These are phyloP conservation scores for Penicillium parvum DNA, from an alignment of 495 filamentous ascomycete species.

Conservation along the genomic window DNA sequence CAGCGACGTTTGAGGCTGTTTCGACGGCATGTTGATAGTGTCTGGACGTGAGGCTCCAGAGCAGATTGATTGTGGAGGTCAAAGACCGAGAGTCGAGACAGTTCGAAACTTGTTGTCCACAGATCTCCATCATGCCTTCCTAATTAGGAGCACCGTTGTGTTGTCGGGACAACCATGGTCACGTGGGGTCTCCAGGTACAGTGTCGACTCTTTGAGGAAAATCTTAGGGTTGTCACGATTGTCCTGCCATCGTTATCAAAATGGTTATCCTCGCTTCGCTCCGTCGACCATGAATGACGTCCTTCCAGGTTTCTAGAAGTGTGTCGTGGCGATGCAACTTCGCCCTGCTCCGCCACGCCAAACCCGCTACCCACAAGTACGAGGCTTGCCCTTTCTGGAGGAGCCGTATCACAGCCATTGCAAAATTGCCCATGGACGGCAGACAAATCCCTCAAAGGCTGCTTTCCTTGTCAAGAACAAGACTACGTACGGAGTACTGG, in stretches of 20 bases:
- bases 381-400: not conserved
- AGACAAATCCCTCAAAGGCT: not conserved
- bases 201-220: no score
- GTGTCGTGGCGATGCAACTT: not conserved
- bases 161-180: slow-evolving; percentile 20
- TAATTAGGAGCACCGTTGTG: slow-evolving; percentile 4
- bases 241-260: no score
- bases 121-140: slow-evolving; percentile 16
- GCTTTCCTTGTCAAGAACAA: not conserved
- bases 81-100: slow-evolving; percentile 8
- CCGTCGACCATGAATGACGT: not conserved
- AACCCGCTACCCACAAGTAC: not conserved
- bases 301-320: not conserved
- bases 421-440: not conserved
- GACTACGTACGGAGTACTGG: not conserved
- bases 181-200: no score
- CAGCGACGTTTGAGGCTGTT: slow-evolving; percentile 54
- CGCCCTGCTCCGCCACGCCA: not conserved
- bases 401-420: not conserved
- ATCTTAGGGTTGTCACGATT: no score
- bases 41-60: not conserved
- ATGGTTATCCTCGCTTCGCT: no score
- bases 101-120: slow-evolving; percentile 9
- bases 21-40: slow-evolving; percentile 26
- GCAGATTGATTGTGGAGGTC: slow-evolving; percentile 11